Percentiles rank a stretch among this genome's conserved stretches.
phyloP scores from a whole-genome alignment of 257 asterid genomes.

The Avicennia marina region DNA sequence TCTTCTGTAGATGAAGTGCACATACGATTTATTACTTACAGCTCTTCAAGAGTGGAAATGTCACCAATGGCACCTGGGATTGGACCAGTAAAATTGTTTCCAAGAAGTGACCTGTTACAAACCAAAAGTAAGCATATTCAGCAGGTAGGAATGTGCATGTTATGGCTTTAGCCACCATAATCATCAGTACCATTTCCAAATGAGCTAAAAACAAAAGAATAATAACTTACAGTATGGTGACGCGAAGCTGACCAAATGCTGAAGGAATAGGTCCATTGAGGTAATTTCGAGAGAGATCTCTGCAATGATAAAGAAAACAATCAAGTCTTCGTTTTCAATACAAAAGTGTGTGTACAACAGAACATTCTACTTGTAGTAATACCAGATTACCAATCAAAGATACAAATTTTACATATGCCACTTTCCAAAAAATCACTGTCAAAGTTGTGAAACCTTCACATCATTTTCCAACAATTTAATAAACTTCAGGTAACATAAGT shows the following conservation, averaged over 20 bases:
- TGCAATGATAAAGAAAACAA: slow-evolving; percentile 26
- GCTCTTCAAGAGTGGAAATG: slow-evolving; percentile 50
- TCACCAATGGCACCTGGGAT: slow-evolving; percentile 71
- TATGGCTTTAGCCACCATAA: no score
- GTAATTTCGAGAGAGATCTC: slow-evolving; percentile 72
- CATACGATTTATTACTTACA: slow-evolving; percentile 47
- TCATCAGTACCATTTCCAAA: not conserved
- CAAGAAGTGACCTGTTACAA: slow-evolving; percentile 55
- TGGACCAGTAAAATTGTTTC: slow-evolving; percentile 71
- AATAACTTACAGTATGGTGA: slow-evolving; percentile 46
- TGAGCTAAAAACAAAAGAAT: not conserved
- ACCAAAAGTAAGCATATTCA: not conserved
- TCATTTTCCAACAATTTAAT: no score
- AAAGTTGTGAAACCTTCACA: no score
- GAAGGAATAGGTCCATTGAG: slow-evolving; percentile 74
- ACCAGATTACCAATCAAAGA: no score
- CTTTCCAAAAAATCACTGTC: no score
- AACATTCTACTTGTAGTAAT: no score
- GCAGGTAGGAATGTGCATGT: no score
- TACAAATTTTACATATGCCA: no score
- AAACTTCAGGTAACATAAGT: no score
- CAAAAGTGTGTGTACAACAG: no score
- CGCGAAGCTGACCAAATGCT: slow-evolving; percentile 41
- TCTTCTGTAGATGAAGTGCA: not conserved
- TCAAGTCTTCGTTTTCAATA: slow-evolving; percentile 9